Evolutionary conservation across 2,329 filamentous ascomycete species (phyloP), one percentile per base, ranked within the genome.

Genomic region (Calonectria pteridis): DNA sequence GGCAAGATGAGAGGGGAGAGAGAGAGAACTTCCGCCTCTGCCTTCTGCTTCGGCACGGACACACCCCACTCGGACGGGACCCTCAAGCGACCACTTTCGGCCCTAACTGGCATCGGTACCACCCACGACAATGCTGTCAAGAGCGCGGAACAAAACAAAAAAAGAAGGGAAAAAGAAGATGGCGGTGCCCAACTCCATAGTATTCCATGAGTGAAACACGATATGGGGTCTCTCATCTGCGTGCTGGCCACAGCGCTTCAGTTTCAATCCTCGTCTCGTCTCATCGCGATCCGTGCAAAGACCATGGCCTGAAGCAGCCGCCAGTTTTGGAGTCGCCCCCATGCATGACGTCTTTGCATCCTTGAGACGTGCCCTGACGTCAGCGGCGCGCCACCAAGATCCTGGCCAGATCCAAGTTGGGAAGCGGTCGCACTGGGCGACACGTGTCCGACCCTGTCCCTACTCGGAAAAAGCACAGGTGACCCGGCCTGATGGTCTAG

Each of bases 371-470:
- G 23, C 66, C 37, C 58, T 80, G 79, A 81, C 81, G 81, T 82
- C 81, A 78, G 77, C 73, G 79, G 75, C 75, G 75, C 71, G 74
- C 77, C 79, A 81, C 80, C 73, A 74, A 78, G 75, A 80, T 82
- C 76, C 79, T 73, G 73, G 78, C 80, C 77, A 73, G 75, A 81
- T 81, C 81, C 75, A 77, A 70, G 75, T 75, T 81, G 75, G 79
- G 80, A 77, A 79, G 73, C 73, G 68, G 73, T 73, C 75, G 40
- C 58, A 76, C 68, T 75, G 77, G 66, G 72, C 73, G 75, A 80
- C 80, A 80, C 79, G 77, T 82, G 80, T 80, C 64, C 66, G 40
- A 69, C 71, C 69, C 50, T 66, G 51, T 40, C 46, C 29, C 62
- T 62, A 31, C 46, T 51, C 14, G 43, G 49, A 53, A 53, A 62